Base-by-base conservation (phyloP, 2,329 filamentous ascomycete genomes). In the Microthyrium microscopicum region DNA sequence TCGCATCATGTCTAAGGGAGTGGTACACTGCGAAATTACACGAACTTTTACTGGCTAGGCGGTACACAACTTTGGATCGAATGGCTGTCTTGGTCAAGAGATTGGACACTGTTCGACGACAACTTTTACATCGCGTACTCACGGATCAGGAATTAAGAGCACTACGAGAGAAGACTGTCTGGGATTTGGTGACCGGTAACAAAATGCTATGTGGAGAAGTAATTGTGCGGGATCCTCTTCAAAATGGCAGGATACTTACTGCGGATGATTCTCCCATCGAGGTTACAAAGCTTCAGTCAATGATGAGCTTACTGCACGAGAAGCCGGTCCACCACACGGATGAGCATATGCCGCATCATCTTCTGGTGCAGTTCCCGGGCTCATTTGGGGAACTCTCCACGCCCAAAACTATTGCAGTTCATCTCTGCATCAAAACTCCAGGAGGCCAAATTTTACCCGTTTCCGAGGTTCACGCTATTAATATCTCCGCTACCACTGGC, bases 1-100 rank as follows among this genome's bases (percentile, higher is more conserved):
- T 98, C 46, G 85, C 89, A 11, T 94, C 85, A 3, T 98, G 89
- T 52, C 60, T 98, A 41, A 73, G 89, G 45, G 89, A 98, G 66
- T 98, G 89, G 91, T 87, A 98, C 58, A 92, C 89, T 15, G 93
- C 85, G 13, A 91, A 94, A 50, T 66, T 98, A 12, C 91, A 98
- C 57, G 83, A 92, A 51, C 65, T 95, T 17, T 67, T 98, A 1
- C 68, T 98, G 6, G 73, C 74, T 15, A 71, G 83, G 39, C 74
- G 85, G 51, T 98, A 98, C 55, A 61, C 68, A 31, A 70, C 76
- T 35, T 62, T 98, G 35, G 83, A 92, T 46, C 73, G 77, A 41
- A 73, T 95, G 51, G 80, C 83, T 2, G 68, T 70, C 36, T 66
- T 95, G 34, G 79, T 94, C 28, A 70, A 75, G 31, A 73, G 75